These are phyloP conservation scores for Fraxinus pennsylvanica DNA, from an alignment of 257 asterid genomes.

Conservation along the genomic window DNA sequence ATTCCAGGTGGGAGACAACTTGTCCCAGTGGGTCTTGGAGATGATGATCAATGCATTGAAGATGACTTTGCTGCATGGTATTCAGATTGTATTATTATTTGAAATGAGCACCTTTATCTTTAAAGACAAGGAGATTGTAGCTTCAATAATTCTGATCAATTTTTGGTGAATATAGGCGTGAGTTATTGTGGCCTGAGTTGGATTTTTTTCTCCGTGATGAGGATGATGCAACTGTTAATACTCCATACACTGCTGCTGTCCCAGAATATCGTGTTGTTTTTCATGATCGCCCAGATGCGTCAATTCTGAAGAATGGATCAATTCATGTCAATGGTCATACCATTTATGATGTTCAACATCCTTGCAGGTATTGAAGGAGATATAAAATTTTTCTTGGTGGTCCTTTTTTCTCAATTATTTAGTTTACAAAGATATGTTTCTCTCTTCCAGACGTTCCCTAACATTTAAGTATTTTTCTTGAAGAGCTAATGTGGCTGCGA, in stretches of 20 bases:
- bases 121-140: neutral
- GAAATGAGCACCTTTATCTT: neutral
- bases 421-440: neutral
- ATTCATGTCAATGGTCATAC: constrained; percentile 57
- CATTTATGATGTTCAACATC: constrained; percentile 87
- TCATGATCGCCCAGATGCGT: constrained; percentile 50
- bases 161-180: constrained; percentile 66
- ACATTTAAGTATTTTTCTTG: constrained; percentile 26
- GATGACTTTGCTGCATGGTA: constrained; percentile 97
- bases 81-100: neutral
- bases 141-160: constrained; percentile 1
- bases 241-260: constrained; percentile 94
- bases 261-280: constrained; percentile 82
- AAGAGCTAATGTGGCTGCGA: constrained; percentile 79
- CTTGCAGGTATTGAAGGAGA: constrained; percentile 60
- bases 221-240: constrained; percentile 62
- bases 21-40: constrained; percentile 93
- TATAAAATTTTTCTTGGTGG: neutral
- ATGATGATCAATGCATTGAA: constrained; percentile 97
- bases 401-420: neutral
- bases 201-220: constrained; percentile 68
- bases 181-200: constrained; percentile 86
- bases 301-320: constrained; percentile 39
- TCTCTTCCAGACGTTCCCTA: constrained; percentile 17
- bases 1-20: constrained; percentile 80